These are phyloP conservation scores for Colletotrichum sp. DNA, from an alignment of 2,329 filamentous ascomycete genomes.

Conservation along the genomic window DNA sequence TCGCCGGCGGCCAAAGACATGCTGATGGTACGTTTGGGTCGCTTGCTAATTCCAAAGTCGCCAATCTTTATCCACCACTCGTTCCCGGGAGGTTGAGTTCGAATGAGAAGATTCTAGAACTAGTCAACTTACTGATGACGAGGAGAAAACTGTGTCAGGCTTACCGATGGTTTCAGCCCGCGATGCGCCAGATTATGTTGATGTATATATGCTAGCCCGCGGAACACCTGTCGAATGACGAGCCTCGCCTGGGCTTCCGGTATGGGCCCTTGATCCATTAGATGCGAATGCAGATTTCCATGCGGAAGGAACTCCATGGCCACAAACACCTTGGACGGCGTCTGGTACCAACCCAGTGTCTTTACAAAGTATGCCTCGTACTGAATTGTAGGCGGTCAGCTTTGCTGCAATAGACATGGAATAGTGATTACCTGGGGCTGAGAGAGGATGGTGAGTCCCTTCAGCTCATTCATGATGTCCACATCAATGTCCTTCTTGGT, in stretches of 20 bases:
- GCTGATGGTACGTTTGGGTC: background rate
- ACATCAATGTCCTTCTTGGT: background rate
- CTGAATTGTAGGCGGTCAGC: background rate
- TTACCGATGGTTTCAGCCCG: background rate
- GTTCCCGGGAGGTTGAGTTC: background rate
- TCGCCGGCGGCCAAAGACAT: background rate
- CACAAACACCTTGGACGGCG: background rate
- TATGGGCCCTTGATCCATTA: background rate
- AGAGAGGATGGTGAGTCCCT: background rate
- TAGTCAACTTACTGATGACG: background rate
- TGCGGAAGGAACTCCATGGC: background rate
- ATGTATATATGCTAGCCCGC: background rate
- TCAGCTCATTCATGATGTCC: background rate
- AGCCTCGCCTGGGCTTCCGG: background rate
- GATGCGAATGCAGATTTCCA: background rate
- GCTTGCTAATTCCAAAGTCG: constrained; percentile 3
- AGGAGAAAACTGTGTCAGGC: background rate
- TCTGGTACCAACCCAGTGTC: background rate
- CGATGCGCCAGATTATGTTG: background rate
- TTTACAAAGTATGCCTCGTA: background rate
- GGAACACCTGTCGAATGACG: background rate
- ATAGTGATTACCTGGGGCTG: background rate
- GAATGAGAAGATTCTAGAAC: background rate
- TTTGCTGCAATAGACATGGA: background rate
- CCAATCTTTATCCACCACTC: constrained; percentile 3